phyloP scores from a whole-genome alignment of 1,284 basidiomycete genomes.

The Rhodotorula sp. region DNA sequence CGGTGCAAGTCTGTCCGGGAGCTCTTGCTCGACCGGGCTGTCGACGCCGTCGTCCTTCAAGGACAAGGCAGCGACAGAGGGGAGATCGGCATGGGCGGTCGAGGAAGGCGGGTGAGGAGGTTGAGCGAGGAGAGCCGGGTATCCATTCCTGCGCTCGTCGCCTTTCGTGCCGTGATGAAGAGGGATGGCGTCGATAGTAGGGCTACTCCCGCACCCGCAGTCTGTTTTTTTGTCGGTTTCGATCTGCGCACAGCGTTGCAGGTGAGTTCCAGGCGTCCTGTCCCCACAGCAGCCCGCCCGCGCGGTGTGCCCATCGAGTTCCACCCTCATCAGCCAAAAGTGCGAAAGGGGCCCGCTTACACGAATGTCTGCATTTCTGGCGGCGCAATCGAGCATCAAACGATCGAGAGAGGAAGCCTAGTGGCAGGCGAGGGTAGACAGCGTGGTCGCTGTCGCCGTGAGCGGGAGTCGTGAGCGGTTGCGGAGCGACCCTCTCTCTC shows the following conservation, averaged over 20 bases:
- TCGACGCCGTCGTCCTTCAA: background rate
- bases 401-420: no score
- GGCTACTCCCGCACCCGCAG: background rate
- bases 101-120: background rate
- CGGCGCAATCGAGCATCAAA: no score
- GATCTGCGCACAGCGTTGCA: background rate
- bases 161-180: background rate
- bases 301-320: no score
- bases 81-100: conserved; percentile 2
- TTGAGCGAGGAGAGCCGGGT: background rate
- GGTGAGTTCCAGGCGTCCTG: no score
- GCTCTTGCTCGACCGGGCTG: conserved; percentile 14
- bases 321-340: no score
- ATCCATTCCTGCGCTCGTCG: background rate
- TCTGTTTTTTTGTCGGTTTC: conserved; percentile 3
- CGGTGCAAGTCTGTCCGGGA: background rate
- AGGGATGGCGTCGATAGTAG: background rate
- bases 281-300: no score
- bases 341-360: no score
- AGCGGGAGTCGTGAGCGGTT: no score
- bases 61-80: conserved; percentile 14
- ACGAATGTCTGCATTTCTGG: no score
- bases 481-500: no score
- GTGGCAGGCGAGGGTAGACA: no score
- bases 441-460: no score